These are phyloP conservation scores for Nakazawaea wickerhamii DNA, from an alignment of 805 yeast species.

Conservation along the genomic window DNA sequence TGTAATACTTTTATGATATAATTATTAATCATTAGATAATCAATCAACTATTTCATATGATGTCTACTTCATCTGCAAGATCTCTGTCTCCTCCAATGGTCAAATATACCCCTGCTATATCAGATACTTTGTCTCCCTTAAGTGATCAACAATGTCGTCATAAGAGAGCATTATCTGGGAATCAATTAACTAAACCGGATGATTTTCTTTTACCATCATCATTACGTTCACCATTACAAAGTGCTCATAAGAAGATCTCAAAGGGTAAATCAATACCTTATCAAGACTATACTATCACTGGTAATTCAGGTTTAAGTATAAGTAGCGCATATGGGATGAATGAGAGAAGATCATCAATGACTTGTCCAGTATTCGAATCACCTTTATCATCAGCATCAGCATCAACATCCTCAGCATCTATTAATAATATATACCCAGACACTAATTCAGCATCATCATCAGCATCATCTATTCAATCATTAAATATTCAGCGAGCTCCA, in stretches of 20 bases:
- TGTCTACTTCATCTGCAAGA: too few relatives aligned
- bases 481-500: too few relatives aligned
- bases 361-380: neutral
- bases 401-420: neutral
- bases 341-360: neutral
- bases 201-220: neutral
- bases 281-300: neutral
- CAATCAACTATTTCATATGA: too few relatives aligned
- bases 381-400: neutral
- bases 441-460: conserved; percentile 1
- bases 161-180: neutral
- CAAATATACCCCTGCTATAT: too few relatives aligned
- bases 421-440: neutral
- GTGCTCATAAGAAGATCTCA: too few relatives aligned
- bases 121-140: too few relatives aligned
- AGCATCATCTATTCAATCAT: neutral
- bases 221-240: neutral
- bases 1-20: too few relatives aligned
- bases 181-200: neutral
- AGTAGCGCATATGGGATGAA: conserved; percentile 2
- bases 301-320: neutral
- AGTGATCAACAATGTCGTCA: neutral
- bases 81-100: too few relatives aligned
- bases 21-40: too few relatives aligned
- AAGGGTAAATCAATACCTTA: too few relatives aligned